These are phyloP conservation scores for Plasmodium coatneyi DNA, from an alignment of 169 alveolate species.

Conservation along the genomic window DNA sequence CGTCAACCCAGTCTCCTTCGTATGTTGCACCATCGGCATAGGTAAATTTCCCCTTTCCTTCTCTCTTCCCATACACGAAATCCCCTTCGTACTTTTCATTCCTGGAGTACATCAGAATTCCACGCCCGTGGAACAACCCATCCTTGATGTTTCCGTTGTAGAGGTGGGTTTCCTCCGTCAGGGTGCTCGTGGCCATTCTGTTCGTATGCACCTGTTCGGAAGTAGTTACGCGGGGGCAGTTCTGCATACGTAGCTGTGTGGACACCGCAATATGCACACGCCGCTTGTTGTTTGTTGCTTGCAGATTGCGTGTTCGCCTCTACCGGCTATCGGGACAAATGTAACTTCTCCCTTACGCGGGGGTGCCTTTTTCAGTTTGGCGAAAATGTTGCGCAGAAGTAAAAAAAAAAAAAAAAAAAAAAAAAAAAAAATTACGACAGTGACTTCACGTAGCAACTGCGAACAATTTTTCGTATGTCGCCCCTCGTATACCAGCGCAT, in stretches of 20 bases:
- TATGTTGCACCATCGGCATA: constrained; percentile 95
- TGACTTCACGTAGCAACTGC: not conserved
- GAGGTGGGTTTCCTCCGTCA: constrained; percentile 82
- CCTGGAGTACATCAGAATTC: constrained; percentile 89
- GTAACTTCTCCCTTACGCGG: not conserved
- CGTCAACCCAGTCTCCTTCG: constrained; percentile 97
- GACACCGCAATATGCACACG: not conserved
- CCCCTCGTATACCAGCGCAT: not conserved
- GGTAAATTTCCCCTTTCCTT: constrained; percentile 93
- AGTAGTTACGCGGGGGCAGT: not conserved
- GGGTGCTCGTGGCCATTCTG: not conserved
- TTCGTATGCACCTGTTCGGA: no score
- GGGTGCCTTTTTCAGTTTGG: not conserved
- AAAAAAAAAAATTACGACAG: constrained; percentile 2
- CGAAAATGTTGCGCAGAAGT: not conserved
- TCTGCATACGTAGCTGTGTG: not conserved
- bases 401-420: not conserved
- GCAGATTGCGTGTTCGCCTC: not conserved
- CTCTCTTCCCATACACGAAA: constrained; percentile 94
- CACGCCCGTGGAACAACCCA: constrained; percentile 94
- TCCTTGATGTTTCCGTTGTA: constrained; percentile 94
- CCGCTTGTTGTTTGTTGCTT: not conserved
- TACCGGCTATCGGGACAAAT: not conserved
- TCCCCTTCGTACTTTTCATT: constrained; percentile 96
- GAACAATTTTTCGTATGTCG: not conserved